Conservation (phyloP, 352 stramenopile genomes). For the Pythium sukuiense region DNA sequence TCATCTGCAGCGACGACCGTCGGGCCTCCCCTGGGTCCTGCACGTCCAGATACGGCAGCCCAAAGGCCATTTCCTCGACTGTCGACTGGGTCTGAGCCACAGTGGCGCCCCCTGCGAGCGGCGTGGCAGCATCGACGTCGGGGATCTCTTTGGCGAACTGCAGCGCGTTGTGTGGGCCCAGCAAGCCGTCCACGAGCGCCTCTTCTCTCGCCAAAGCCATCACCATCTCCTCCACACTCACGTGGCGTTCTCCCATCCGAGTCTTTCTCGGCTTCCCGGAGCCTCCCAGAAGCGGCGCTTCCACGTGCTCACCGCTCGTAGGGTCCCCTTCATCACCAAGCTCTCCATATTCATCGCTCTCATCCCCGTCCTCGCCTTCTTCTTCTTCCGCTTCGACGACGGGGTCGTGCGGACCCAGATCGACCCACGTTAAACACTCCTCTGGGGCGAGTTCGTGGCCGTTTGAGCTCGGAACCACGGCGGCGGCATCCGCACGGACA, state of each 20-base stretch:
- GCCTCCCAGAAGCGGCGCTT: not conserved
- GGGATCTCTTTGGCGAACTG: conserved; percentile 6
- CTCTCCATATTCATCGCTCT: not conserved
- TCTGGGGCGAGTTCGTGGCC: not conserved
- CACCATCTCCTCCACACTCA: conserved; percentile 21
- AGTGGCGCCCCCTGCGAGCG: not conserved
- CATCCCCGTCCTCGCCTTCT: not conserved
- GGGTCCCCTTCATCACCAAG: not conserved
- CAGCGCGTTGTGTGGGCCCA: not conserved
- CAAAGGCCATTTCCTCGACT: conserved; percentile 21
- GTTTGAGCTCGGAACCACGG: not conserved
- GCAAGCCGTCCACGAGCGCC: not conserved
- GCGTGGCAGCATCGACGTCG: not conserved
- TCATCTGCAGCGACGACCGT: conserved; percentile 26
- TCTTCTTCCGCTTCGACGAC: conserved; percentile 4
- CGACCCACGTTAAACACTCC: not conserved
- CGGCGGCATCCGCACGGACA: not conserved
- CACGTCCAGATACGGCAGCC: conserved; percentile 11
- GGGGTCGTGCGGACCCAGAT: not conserved
- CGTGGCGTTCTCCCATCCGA: conserved; percentile 2
- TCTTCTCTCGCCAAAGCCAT: conserved; percentile 5
- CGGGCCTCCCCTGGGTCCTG: not conserved
- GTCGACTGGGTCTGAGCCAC: not conserved
- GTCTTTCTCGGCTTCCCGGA: not conserved
- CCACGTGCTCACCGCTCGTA: not conserved